Conservation (phyloP, 2,329 filamentous ascomycete genomes). For the Arachnomyces sp. region DNA sequence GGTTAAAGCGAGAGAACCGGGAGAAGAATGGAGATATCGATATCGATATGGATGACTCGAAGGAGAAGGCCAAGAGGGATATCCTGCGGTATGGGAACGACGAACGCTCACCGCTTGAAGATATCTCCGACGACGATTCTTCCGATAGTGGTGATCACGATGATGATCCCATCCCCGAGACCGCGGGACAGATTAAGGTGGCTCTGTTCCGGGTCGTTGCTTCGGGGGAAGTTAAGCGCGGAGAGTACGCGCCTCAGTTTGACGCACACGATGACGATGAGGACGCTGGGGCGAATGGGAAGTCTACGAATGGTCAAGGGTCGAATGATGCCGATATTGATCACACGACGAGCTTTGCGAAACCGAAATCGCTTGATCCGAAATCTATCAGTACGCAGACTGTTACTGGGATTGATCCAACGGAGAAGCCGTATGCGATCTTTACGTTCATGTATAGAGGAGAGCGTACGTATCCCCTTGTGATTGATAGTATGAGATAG, state of each 20-base stretch:
- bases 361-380: slow-evolving; percentile 89
- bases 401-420: slow-evolving; percentile 94
- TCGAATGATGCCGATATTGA: slow-evolving; percentile 73
- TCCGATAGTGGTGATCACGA: slow-evolving; percentile 66
- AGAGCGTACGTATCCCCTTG: slow-evolving; percentile 59
- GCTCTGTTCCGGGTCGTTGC: slow-evolving; percentile 91
- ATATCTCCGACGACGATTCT: slow-evolving; percentile 60
- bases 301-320: slow-evolving; percentile 35
- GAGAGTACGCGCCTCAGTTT: slow-evolving; percentile 96
- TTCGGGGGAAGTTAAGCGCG: slow-evolving; percentile 93
- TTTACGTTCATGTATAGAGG: slow-evolving; percentile 98
- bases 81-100: slow-evolving; percentile 76
- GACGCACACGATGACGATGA: slow-evolving; percentile 95
- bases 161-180: slow-evolving; percentile 80
- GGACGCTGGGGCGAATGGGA: slow-evolving; percentile 45
- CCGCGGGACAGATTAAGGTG: slow-evolving; percentile 95
- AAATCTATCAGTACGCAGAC: slow-evolving; percentile 98
- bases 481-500: not conserved
- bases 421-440: slow-evolving; percentile 89
- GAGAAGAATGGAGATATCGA: slow-evolving; percentile 40
- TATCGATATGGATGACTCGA: slow-evolving; percentile 31
- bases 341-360: slow-evolving; percentile 95
- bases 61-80: slow-evolving; percentile 26
- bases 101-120: slow-evolving; percentile 64
- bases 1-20: slow-evolving; percentile 54